Base-by-base conservation (phyloP, 2,329 filamentous ascomycete species). In the Pestalotiopsis sp. region DNA sequence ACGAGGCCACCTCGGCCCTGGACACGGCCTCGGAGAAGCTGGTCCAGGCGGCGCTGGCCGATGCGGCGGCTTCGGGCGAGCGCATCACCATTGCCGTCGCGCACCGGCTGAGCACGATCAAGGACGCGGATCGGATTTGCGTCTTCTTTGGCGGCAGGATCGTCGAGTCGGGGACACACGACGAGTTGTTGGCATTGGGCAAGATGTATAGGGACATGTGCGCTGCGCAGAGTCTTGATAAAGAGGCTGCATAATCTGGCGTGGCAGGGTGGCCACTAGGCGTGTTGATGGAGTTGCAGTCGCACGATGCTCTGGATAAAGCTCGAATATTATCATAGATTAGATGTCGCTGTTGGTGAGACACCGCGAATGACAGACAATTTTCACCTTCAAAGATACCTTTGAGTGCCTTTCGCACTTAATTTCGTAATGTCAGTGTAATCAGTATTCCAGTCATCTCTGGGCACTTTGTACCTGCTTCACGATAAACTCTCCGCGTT, bases 61-160 rank as follows among this genome's bases (percentile, higher is more conserved):
- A 57, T 2, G 70, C 67, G 1, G 70, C 69, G 4, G 14, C 67
- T 3, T 36, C 52, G 11, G 69, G 57, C 5, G 68, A 69, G 17
- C 70, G 72, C 5, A 75, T 72, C 4, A 75, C 73, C 2, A 72
- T 76, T 27, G 72, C 71, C 1, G 73, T 76, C 20, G 75, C 75
- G 9, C 75, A 76, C 31, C 70, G 74, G 1, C 65, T 76, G 17
- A 73, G 73, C 2, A 76, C 75, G 7, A 71, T 76, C 56, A 74
- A 78, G 38, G 75, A 82, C 45, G 79, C 85, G 36, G 86, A 90
- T 75, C 76, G 81, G 2, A 90, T 90, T 39, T 88, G 86, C 70
- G 87, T 90, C 0, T 86, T 90, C 73, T 84, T 86, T 5, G 77
- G 82, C 7, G 85, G 84, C 20, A 80, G 77, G n/a, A 82, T 90